Evolutionary conservation across 176 grass and related monocot species (phyloP), one percentile per base, ranked within the genome.

Genomic region (Aegilops sharonensis): DNA sequence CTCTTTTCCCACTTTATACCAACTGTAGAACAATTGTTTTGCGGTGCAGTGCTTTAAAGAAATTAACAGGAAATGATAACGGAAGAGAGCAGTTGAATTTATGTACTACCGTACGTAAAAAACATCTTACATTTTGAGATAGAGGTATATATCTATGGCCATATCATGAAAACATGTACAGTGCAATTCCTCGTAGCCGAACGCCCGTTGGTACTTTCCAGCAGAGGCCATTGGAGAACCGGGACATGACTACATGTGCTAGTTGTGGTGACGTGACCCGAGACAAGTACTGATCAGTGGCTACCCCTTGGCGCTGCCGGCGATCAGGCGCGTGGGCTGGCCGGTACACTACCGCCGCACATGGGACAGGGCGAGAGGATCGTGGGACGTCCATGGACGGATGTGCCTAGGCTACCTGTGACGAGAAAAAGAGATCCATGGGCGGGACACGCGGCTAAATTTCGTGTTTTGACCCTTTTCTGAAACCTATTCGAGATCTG

Each of bases 201-300:
- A 50, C 21, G 72, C 14, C 83, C 71, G 0, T 75, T 70, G 62
- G 88, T 48, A 81, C 70, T 69, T 89, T 35, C 23, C 36, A 48
- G 15, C 72, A 69, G 20, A 5, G 20, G 42, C 6, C 42, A 8
- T 35, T 24, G 42, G 68, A 67, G 72, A 31, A 77, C 11, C 37
- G 61, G 63, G 72, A 61, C 62, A 23, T 42, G 60, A 36, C 67
- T 25, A 67, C 25, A 35, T 45, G 67, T 66, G 63, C 57, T 31
- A 75, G 59, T 47, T 35, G 63, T 54, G 63, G 62, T 75, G 78
- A 83, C 54, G 11, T 14, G 84, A 82, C 72, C 37, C 29, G 64
- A 12, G 61, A 78, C 35, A 83, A 82, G 88, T 83, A 86, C 64
- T 48, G 6, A 79, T 74, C 82, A 57, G 60, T 39, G 9, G 67